Base-by-base conservation (phyloP, 2,329 filamentous ascomycete genomes). In the Cryphonectria naterciae region DNA sequence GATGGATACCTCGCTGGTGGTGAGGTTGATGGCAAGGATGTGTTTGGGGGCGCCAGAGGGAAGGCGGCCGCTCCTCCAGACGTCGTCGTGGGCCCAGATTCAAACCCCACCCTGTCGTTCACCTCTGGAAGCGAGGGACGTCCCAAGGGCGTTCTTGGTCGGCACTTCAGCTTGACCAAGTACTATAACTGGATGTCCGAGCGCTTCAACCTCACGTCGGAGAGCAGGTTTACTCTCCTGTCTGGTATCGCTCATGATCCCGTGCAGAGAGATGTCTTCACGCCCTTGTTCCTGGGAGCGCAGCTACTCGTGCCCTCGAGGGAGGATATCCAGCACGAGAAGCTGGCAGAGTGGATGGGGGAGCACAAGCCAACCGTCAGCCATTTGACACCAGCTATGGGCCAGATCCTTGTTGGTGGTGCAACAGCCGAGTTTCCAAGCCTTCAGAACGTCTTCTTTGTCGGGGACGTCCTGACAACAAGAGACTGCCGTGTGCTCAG, bases 151-250 rank as follows among this genome's bases (percentile, higher is more conserved):
- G 95, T 98, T 17, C 87, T 90, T 69, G 95, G 95, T 0, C 88
- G 95, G 19, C 95, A 98, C 81, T 98, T 92, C 82, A 92, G 89
- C 66, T 84, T 98, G 72, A 88, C 94, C 1, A 91, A 92, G 76
- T 98, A 97, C 83, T 97, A 95, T 78, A 89, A 91, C 28, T 98
- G 94, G 95, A 98, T 98, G 95, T 89, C 93, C 0, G 83, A 96
- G 81, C 89, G 85, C 2, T 98, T 98, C 80, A 85, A 89, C 65
- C 62, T 71, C 19, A 68, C 71, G 1, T 71, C 71, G n/a, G 71
- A 70, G 41, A 72, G 68, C 65, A 88, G 87, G 74, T 98, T 97
- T 78, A 94, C 94, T 3, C 91, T 95, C 84, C 85, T 98, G 10
- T 92, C 88, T 65, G 95, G 95, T 63, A 97, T 98, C 76, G 92